Evolutionary conservation across 768 basidiomycete species (phyloP).

Genomic region (Suillus ampliporus): DNA sequence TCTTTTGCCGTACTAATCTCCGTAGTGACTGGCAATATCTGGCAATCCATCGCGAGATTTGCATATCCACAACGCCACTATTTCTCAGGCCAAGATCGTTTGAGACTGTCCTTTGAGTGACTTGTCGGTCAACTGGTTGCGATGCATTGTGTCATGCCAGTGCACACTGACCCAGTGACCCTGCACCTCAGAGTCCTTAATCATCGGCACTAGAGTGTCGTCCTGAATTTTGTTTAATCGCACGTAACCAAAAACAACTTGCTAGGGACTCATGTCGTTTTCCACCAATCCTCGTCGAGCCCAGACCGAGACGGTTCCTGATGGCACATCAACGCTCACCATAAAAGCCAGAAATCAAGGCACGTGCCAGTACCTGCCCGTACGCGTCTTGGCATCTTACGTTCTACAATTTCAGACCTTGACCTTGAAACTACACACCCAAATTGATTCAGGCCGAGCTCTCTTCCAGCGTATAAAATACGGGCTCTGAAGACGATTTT

Average conservation of each 20-base stretch:
- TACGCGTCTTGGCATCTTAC: background rate
- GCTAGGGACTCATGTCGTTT: background rate
- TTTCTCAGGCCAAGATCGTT: background rate
- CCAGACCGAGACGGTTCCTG: background rate
- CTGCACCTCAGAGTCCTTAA: background rate
- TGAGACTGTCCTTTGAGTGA: background rate
- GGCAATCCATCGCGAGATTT: background rate
- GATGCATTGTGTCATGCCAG: background rate
- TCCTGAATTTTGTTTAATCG: background rate
- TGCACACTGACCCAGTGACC: too few relatives aligned
- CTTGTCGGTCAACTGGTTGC: background rate
- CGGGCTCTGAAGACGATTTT: background rate
- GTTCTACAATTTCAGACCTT: conserved; percentile 1
- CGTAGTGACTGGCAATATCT: too few relatives aligned
- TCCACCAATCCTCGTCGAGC: background rate
- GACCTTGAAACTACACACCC: background rate
- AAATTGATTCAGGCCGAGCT: background rate
- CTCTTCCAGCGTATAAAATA: background rate
- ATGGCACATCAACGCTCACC: background rate
- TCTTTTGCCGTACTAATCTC: too few relatives aligned
- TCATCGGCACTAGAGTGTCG: background rate
- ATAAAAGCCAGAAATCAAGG: background rate
- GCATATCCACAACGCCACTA: background rate
- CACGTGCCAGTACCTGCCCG: too few relatives aligned
- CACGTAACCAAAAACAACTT: background rate